These are phyloP conservation scores for Rachicladosporium sp. DNA, from an alignment of 2,329 filamentous ascomycete species.

Conservation along the genomic window DNA sequence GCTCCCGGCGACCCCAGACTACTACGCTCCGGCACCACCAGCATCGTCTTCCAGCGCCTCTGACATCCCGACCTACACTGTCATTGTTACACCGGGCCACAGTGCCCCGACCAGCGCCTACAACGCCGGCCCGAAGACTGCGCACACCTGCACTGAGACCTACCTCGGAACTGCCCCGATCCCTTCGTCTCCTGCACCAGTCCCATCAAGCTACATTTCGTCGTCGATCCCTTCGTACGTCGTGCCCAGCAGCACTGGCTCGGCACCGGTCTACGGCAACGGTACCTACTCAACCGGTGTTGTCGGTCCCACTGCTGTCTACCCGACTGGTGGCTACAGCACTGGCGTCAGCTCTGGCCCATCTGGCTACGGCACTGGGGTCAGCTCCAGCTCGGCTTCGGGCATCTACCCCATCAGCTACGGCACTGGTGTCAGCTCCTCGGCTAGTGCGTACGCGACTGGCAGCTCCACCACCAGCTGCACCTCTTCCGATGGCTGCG, in stretches of 20 bases:
- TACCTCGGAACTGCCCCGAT: constrained; percentile 6
- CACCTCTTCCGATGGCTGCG: background rate
- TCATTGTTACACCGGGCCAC: constrained; percentile 4
- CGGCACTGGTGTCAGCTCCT: background rate
- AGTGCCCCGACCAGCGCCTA: constrained; percentile 1
- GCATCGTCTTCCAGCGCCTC: background rate
- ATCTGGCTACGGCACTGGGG: background rate
- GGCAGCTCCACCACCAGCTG: constrained; percentile 3
- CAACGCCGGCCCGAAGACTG: background rate
- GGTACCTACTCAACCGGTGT: no score
- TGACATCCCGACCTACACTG: constrained; percentile 4
- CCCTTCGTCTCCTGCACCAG: constrained; percentile 1
- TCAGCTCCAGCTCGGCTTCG: background rate
- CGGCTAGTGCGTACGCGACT: background rate
- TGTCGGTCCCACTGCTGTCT: no score
- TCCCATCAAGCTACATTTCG: no score
- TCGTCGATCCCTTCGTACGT: no score
- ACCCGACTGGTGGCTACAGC: no score
- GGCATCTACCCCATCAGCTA: constrained; percentile 1
- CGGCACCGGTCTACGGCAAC: no score
- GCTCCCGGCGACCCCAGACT: background rate
- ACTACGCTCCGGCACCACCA: constrained; percentile 5
- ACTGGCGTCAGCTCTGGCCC: no score
- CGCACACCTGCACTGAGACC: constrained; percentile 3
- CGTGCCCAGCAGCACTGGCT: no score